Percentiles rank a stretch among this genome's conserved stretches.
phyloP scores from a whole-genome alignment of 208 protist species.

The Crithidia sp. region DNA sequence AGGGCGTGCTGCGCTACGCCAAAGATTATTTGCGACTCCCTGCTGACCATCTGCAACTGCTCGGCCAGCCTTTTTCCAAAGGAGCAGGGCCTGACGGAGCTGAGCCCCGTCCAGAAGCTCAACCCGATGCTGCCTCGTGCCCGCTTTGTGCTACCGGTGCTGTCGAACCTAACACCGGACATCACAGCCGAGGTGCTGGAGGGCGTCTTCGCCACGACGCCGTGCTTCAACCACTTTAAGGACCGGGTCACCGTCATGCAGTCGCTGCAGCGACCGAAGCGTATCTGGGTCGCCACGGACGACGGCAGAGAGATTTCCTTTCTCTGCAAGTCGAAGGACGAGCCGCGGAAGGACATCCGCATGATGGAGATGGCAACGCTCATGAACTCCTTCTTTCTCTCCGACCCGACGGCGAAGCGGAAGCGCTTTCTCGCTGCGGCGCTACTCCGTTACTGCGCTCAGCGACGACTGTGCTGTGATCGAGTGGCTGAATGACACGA shows the following conservation, averaged over 20 bases:
- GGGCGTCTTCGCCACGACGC: slow-evolving; percentile 55
- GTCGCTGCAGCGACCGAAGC: slow-evolving; percentile 94
- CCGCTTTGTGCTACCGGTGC: slow-evolving; percentile 72
- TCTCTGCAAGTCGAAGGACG: slow-evolving; percentile 94
- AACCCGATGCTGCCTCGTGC: slow-evolving; percentile 45
- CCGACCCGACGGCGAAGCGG: slow-evolving; percentile 80
- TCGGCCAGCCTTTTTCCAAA: slow-evolving; percentile 43
- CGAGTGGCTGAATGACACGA: slow-evolving; percentile 95
- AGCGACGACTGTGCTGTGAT: slow-evolving; percentile 94
- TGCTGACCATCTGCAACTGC: slow-evolving; percentile 83
- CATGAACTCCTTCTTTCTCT: slow-evolving; percentile 94
- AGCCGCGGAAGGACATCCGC: slow-evolving; percentile 95
- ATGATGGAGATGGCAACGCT: slow-evolving; percentile 96
- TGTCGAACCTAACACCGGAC: slow-evolving; percentile 76
- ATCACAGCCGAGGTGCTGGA: slow-evolving; percentile 26
- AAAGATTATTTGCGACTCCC: slow-evolving; percentile 65
- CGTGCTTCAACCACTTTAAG: slow-evolving; percentile 79
- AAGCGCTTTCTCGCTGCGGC: slow-evolving; percentile 84
- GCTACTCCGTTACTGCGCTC: slow-evolving; percentile 91
- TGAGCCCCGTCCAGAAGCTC: slow-evolving; percentile 67
- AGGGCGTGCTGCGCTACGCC: slow-evolving; percentile 55
- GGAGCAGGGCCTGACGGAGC: slow-evolving; percentile 46
- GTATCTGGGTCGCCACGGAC: slow-evolving; percentile 80
- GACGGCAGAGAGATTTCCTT: slow-evolving; percentile 83
- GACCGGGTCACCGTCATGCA: slow-evolving; percentile 83